Conservation (phyloP, 2,329 filamentous ascomycete genomes). For the Ophiosphaerella korrae region DNA sequence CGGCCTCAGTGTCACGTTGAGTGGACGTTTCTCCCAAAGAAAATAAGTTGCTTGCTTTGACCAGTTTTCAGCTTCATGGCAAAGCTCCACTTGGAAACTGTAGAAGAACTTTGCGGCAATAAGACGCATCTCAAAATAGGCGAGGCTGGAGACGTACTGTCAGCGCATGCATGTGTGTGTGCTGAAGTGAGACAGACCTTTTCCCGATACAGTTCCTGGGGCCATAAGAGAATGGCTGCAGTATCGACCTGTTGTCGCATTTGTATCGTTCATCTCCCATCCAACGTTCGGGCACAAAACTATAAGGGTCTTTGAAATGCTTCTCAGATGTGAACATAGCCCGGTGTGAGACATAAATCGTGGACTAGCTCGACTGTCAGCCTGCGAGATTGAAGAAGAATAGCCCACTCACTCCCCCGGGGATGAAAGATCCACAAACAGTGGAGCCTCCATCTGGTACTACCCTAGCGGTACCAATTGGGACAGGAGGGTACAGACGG, state of each 20-base stretch:
- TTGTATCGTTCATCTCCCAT: slow-evolving; percentile 21
- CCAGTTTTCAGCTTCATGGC: slow-evolving; percentile 4
- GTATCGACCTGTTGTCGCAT: slow-evolving; percentile 11
- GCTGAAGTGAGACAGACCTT: slow-evolving; percentile 19
- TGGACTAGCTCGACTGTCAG: no score
- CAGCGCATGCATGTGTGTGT: background rate
- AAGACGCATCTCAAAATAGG: slow-evolving; percentile 33
- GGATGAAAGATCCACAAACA: no score
- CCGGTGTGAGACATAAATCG: slow-evolving; percentile 8
- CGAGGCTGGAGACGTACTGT: slow-evolving; percentile 7
- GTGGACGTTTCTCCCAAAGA: slow-evolving; percentile 45
- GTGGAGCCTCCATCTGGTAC: no score
- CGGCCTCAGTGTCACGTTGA: no score
- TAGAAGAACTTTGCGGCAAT: slow-evolving; percentile 21
- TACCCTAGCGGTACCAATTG: no score
- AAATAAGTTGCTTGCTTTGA: slow-evolving; percentile 31
- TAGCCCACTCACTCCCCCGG: no score
- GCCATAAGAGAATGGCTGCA: slow-evolving; percentile 27
- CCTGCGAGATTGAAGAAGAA: no score
- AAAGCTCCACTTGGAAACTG: slow-evolving; percentile 17
- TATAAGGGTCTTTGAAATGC: slow-evolving; percentile 25
- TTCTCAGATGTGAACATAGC: slow-evolving; percentile 8
- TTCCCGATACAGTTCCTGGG: slow-evolving; percentile 33
- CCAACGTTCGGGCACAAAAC: slow-evolving; percentile 38
- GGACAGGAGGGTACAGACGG: no score